Base-by-base conservation (phyloP, 306 rosid genomes). In the Cucurbita pepo region DNA sequence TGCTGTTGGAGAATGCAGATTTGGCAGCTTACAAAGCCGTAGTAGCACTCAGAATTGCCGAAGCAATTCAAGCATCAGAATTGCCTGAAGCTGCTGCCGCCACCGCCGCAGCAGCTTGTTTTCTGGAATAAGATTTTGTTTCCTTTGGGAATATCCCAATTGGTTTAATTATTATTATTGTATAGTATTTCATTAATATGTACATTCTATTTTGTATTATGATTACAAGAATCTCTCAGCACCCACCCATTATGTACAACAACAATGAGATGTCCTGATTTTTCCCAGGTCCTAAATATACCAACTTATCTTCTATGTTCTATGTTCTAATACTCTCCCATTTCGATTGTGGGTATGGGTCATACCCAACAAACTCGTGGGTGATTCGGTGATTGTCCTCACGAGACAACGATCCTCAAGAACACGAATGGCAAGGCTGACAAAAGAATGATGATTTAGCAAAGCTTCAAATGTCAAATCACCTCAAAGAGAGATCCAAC, bases 1-100 rank as follows among this genome's bases (percentile, higher is more conserved):
- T 74, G 47, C 89, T 90, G 15, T 74, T 82, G 82, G 79, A 79
- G 60, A 90, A 83, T 25, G 98, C 97, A 57, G 97, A 93, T 79
- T 69, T 87, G 73, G 87, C 89, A 0, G 56, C 86, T 14, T 88
- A 81, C 76, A 93, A 82, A 80, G 96, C 97, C 21, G 60, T 75
- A 18, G 73, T 78, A 85, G 84, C 88, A 0, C 43, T 86, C 4
- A 86, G 82, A 72, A 81, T 87, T 41, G 90, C 91, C 2, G 91
- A 88, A 79, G 89, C 88, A 30, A 86, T 90, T 36, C 72, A 41
- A 52, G 84, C 78, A 22, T 75, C 83, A 0, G 85, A 71, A 25
- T 55, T 80, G 0, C 79, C 82, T 1, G 53, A 5, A 2, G 54
- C 71, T 2, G 38, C 71, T 0, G 38, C 54, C 5, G 5, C 67